Percentiles rank a stretch among this genome's conserved stretches.
Evolutionary conservation across 1,284 basidiomycete genomes (phyloP).

Genomic region (Melanopsichium pennsylvanicum): DNA sequence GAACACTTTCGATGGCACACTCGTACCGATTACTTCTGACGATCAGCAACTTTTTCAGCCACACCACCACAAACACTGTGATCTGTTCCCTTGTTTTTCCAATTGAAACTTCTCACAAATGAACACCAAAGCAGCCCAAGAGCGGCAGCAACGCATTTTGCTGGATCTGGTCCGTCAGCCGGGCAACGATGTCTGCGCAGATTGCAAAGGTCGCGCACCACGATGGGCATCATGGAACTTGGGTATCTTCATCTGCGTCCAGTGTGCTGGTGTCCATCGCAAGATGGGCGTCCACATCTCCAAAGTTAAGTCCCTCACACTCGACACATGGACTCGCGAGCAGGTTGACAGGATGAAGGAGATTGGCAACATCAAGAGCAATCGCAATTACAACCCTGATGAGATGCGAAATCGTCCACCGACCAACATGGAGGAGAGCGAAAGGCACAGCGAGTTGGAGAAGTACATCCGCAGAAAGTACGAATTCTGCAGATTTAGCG

Average conservation of each 20-base stretch:
- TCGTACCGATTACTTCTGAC: too few species aligned
- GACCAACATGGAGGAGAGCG: slow-evolving; percentile 77
- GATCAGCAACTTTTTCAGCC: too few species aligned
- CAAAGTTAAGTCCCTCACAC: slow-evolving; percentile 78
- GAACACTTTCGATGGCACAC: too few species aligned
- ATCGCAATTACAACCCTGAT: slow-evolving; percentile 77
- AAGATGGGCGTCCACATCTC: slow-evolving; percentile 77
- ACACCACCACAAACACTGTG: too few species aligned
- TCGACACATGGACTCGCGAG: slow-evolving; percentile 84
- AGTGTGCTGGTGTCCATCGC: slow-evolving; percentile 83
- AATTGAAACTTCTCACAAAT: slow-evolving; percentile 23
- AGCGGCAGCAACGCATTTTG: slow-evolving; percentile 75
- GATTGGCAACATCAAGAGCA: slow-evolving; percentile 79
- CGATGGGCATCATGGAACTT: slow-evolving; percentile 83
- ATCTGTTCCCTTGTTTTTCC: too few species aligned
- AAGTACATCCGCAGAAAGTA: slow-evolving; percentile 78
- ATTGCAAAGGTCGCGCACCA: slow-evolving; percentile 78
- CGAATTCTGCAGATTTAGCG: slow-evolving; percentile 58
- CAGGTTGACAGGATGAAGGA: slow-evolving; percentile 80
- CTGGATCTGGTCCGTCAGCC: slow-evolving; percentile 74
- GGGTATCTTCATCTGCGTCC: slow-evolving; percentile 70
- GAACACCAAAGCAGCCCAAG: slow-evolving; percentile 66
- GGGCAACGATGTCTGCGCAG: slow-evolving; percentile 85
- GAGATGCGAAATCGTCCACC: slow-evolving; percentile 79
- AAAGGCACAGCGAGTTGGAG: slow-evolving; percentile 81